Evolutionary conservation across 768 basidiomycete genomes (phyloP), one percentile per base, ranked within the genome.

Genomic region (Macrolepiota fuliginosa): DNA sequence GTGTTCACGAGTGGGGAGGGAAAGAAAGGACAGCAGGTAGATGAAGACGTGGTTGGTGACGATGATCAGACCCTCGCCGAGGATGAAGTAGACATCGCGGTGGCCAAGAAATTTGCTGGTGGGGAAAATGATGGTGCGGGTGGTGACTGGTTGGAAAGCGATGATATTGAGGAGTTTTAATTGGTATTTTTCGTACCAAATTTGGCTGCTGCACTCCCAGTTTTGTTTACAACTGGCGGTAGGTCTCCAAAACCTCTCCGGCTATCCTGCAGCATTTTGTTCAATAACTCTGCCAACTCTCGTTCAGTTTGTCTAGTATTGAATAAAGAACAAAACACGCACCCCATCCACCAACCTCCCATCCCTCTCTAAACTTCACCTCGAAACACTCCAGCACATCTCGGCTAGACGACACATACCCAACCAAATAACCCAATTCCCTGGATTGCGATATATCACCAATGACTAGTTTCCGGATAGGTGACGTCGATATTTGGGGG

Each of bases 111-210:
- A 13, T 19, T 22, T 22, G 32, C 40, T 7, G 25, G 15, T 6
- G 40, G n/a, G 17, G 65, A 68, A 17, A 32, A 69, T 19, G 76
- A 73, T 63, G 73, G 74, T 15, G 74, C 71, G n/a, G 72, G 69
- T 3, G 73, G 76, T 15, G 81, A 82, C 19, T 86, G 85, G 84
- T 65, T 85, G 65, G 84, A 85, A 46, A 76, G 72, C 22, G 85
- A 87, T 65, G 85, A 86, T 66, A 87, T 87, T 55, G 83, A 85
- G 64, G 80, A 84, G 25, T 81, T 76, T 68, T 68, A 72, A 50
- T 63, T 50, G 25, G 29, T 29, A 2, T 29, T 56, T 19, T 40
- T 29, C 39, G 4, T 46, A 19, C 47, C 29, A 22, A 35, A 5
- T n/a, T 10, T 7, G 42, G 42, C n/a, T n/a, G 36, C 17, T n/a